Evolutionary conservation across 139 green algal genomes (phyloP).

Genomic region (Trebouxia sp.): DNA sequence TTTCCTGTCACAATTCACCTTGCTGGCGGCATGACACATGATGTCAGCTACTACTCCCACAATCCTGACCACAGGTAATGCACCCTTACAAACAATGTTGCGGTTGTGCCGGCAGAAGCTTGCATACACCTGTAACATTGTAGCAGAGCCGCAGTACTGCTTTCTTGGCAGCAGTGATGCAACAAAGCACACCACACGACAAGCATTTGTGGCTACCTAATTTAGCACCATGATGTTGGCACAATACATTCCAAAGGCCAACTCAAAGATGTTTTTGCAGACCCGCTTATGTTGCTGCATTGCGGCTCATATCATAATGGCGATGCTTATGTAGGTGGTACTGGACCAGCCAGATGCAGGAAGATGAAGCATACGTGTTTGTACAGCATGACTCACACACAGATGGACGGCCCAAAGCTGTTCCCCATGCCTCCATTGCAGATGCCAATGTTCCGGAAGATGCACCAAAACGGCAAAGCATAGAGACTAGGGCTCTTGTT

Average conservation of each 20-base stretch:
- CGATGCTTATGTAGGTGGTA: not conserved
- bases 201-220: too few species aligned
- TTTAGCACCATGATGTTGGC: too few species aligned
- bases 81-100: not conserved
- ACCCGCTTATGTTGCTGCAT: too few species aligned
- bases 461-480: not conserved
- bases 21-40: not conserved
- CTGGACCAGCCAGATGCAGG: slow-evolving; percentile 5
- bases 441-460: not conserved
- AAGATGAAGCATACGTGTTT: slow-evolving; percentile 12
- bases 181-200: too few species aligned
- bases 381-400: not conserved
- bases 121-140: too few species aligned
- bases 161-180: too few species aligned
- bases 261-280: too few species aligned
- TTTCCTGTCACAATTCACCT: not conserved
- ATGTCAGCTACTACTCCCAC: not conserved
- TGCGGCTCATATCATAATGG: too few species aligned
- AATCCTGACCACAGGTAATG: not conserved
- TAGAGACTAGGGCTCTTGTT: not conserved
- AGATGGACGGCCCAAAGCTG: not conserved
- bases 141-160: too few species aligned
- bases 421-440: not conserved
- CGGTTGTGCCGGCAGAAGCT: too few species aligned
- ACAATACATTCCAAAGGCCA: too few species aligned